Evolutionary conservation across 768 basidiomycete genomes (phyloP).

Genomic region (Asterophora lycoperdoides): DNA sequence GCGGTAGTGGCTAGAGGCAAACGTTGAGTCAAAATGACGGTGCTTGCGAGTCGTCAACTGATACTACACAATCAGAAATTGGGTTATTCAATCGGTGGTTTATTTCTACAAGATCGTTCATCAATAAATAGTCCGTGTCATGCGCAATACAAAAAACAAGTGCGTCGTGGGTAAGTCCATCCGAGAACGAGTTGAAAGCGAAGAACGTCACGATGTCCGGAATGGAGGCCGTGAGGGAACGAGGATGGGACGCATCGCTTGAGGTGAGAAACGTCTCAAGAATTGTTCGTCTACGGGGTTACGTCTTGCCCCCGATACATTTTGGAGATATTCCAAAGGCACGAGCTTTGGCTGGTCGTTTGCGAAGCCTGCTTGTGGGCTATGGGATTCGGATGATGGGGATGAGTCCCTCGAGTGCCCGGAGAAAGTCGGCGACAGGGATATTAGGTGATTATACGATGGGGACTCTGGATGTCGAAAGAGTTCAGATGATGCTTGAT

Average conservation of each 20-base stretch:
- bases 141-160: neutral
- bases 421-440: conserved; percentile 25
- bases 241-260: conserved; percentile 8
- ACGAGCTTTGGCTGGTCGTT: conserved; percentile 40
- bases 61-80: neutral
- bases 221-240: neutral
- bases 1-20: neutral
- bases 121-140: neutral
- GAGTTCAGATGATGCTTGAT: conserved; percentile 13
- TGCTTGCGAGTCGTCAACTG: neutral
- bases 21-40: neutral
- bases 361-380: conserved; percentile 22
- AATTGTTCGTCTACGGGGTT: conserved; percentile 64
- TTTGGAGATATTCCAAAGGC: conserved; percentile 60
- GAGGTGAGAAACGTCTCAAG: conserved; percentile 50
- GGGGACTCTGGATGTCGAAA: conserved; percentile 23
- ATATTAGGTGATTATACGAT: conserved; percentile 23
- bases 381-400: conserved; percentile 37
- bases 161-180: neutral
- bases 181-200: neutral
- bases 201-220: neutral
- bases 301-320: conserved; percentile 47
- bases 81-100: neutral
- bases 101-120: neutral
- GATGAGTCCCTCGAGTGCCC: conserved; percentile 32